Evolutionary conservation across 129 eudicot species (phyloP).

Genomic region (Apium graveolens): DNA sequence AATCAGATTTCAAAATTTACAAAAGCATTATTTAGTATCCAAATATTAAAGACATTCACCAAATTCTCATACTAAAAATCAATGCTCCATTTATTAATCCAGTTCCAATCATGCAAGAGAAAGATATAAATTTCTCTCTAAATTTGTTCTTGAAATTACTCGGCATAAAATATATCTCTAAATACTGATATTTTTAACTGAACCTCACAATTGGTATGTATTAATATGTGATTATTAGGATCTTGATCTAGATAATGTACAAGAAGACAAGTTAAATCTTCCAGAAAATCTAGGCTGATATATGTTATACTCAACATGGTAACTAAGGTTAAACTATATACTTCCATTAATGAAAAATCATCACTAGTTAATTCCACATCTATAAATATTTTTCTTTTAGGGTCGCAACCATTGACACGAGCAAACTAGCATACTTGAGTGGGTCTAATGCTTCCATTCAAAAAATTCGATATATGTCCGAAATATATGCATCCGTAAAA

Average conservation of each 20-base stretch:
- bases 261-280: conserved; percentile 54
- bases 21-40: conserved; percentile 75
- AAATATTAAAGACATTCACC: conserved; percentile 45
- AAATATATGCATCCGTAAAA: too few species aligned
- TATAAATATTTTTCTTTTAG: conserved; percentile 14
- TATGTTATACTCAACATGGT: conserved; percentile 73
- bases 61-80: conserved; percentile 52
- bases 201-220: background rate
- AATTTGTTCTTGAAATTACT: too few species aligned
- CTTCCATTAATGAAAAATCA: background rate
- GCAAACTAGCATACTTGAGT: conserved; percentile 87
- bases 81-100: conserved; percentile 83
- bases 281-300: conserved; percentile 39
- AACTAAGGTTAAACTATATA: conserved; percentile 9
- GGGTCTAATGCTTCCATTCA: too few species aligned
- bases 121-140: conserved; percentile 31
- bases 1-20: conserved; percentile 43
- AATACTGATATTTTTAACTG: too few species aligned
- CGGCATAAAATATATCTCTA: too few species aligned
- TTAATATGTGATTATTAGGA: conserved; percentile 21
- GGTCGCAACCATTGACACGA: conserved; percentile 79
- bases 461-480: too few species aligned
- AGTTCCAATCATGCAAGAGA: conserved; percentile 74
- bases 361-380: background rate
- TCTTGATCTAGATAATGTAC: conserved; percentile 80